These are phyloP conservation scores for Xylona heveae DNA, from an alignment of 495 filamentous ascomycete species.

Conservation along the genomic window DNA sequence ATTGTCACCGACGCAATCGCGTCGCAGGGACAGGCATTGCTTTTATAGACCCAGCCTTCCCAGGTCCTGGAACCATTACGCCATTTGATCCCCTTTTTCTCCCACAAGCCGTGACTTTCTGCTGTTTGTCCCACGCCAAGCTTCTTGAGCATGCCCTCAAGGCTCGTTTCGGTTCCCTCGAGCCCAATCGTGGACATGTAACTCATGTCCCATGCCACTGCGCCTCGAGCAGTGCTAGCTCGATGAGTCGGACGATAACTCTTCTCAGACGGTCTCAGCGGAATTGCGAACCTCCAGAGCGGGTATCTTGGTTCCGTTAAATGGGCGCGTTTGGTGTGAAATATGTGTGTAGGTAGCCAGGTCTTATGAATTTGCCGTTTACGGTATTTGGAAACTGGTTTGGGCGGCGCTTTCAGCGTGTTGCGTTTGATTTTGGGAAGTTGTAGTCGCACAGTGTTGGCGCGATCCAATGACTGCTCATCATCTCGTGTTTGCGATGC, in stretches of 20 bases:
- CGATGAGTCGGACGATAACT: slow-evolving; percentile 74
- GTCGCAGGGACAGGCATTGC: slow-evolving; percentile 22
- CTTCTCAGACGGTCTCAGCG: slow-evolving; percentile 70
- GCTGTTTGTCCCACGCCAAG: slow-evolving; percentile 37
- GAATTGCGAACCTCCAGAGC: slow-evolving; percentile 76
- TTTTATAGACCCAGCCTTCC: slow-evolving; percentile 42
- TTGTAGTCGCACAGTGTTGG: slow-evolving; percentile 12
- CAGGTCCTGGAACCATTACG: slow-evolving; percentile 46
- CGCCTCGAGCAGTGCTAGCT: slow-evolving; percentile 42
- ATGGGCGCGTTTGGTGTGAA: slow-evolving; percentile 75
- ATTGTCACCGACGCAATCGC: slow-evolving; percentile 59
- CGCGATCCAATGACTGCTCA: slow-evolving; percentile 5
- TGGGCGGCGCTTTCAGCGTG: slow-evolving; percentile 40
- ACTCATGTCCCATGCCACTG: slow-evolving; percentile 82
- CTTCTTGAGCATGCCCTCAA: slow-evolving; percentile 40
- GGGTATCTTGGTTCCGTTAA: slow-evolving; percentile 64
- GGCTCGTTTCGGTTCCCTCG: slow-evolving; percentile 38
- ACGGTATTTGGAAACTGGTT: slow-evolving; percentile 46
- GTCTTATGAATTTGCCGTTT: slow-evolving; percentile 78
- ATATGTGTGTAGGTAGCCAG: slow-evolving; percentile 90
- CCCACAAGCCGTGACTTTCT: slow-evolving; percentile 19
- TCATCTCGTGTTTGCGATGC: slow-evolving; percentile 13
- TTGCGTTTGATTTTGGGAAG: slow-evolving; percentile 45
- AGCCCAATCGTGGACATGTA: slow-evolving; percentile 77
- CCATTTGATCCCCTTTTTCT: slow-evolving; percentile 48